Conservation (phyloP, 2,329 filamentous ascomycete genomes). For the Diaporthe australafricana region DNA sequence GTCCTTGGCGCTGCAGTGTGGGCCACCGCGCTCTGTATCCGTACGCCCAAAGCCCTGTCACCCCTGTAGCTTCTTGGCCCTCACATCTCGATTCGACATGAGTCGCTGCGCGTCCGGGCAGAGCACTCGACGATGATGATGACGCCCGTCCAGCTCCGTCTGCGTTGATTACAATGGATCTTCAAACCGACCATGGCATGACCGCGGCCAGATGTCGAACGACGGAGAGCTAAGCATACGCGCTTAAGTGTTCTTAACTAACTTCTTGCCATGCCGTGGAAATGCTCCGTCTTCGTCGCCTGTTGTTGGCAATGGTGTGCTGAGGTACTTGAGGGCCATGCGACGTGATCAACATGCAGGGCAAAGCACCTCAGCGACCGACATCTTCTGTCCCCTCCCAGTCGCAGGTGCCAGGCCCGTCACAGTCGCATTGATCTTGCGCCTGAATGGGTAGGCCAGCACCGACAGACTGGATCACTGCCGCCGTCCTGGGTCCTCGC, state of each 20-base stretch:
- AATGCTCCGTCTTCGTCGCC: background rate
- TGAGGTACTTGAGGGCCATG: background rate
- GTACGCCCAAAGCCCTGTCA: background rate
- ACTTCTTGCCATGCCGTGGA: background rate
- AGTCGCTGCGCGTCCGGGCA: background rate
- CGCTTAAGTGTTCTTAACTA: too few species aligned
- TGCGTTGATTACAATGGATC: background rate
- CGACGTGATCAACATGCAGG: slow-evolving; percentile 9
- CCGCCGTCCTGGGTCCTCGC: slow-evolving; percentile 55
- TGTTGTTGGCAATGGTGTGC: background rate
- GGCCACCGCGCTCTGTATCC: slow-evolving; percentile 10
- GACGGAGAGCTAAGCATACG: too few species aligned
- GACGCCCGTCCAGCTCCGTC: background rate
- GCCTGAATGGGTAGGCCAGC: slow-evolving; percentile 20
- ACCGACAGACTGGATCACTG: slow-evolving; percentile 41
- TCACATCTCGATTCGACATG: slow-evolving; percentile 20
- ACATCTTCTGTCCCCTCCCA: background rate
- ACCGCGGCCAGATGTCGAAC: background rate
- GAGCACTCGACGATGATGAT: background rate
- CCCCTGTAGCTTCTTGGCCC: slow-evolving; percentile 2
- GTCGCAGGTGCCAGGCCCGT: background rate
- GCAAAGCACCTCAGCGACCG: slow-evolving; percentile 5
- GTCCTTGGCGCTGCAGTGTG: slow-evolving; percentile 23
- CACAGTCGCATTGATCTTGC: slow-evolving; percentile 18
- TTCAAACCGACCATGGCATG: background rate